phyloP scores from a whole-genome alignment of 2,329 filamentous ascomycete genomes.

The Lecanicillium sp. region DNA sequence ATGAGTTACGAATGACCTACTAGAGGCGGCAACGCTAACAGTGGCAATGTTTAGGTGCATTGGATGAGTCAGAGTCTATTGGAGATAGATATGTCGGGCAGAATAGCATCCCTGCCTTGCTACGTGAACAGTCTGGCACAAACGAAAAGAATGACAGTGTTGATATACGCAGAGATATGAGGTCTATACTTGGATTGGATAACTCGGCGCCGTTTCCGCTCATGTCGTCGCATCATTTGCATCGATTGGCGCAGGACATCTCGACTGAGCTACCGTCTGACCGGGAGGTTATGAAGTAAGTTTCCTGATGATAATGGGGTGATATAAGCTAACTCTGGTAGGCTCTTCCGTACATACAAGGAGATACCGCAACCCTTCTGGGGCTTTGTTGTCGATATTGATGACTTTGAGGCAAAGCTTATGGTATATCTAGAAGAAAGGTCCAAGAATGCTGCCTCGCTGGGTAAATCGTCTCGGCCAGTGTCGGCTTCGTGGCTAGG shows the following conservation, averaged over 20 bases:
- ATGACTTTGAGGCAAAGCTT: conserved; percentile 54
- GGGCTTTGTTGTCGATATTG: conserved; percentile 59
- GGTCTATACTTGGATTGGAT: conserved; percentile 56
- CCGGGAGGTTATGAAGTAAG: conserved; percentile 58
- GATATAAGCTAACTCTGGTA: conserved; percentile 16
- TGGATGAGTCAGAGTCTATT: conserved; percentile 47
- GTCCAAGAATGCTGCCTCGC: conserved; percentile 43
- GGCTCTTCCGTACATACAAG: conserved; percentile 57
- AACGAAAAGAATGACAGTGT: conserved; percentile 42
- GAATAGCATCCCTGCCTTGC: conserved; percentile 58
- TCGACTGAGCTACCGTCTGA: conserved; percentile 54
- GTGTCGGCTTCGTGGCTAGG: conserved; percentile 59
- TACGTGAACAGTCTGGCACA: conserved; percentile 51
- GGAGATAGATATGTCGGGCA: conserved; percentile 55
- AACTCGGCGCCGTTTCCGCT: conserved; percentile 59
- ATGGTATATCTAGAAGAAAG: conserved; percentile 59
- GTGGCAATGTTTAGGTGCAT: conserved; percentile 23
- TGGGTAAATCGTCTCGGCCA: conserved; percentile 36
- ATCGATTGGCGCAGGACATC: conserved; percentile 52
- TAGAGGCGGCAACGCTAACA: neutral
- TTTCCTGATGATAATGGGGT: neutral
- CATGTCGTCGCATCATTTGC: conserved; percentile 56
- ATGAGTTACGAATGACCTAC: neutral
- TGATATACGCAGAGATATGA: conserved; percentile 56
- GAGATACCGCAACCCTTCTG: conserved; percentile 60